Conservation (phyloP, 176 grass and related monocot species). For the Avena insularis region DNA sequence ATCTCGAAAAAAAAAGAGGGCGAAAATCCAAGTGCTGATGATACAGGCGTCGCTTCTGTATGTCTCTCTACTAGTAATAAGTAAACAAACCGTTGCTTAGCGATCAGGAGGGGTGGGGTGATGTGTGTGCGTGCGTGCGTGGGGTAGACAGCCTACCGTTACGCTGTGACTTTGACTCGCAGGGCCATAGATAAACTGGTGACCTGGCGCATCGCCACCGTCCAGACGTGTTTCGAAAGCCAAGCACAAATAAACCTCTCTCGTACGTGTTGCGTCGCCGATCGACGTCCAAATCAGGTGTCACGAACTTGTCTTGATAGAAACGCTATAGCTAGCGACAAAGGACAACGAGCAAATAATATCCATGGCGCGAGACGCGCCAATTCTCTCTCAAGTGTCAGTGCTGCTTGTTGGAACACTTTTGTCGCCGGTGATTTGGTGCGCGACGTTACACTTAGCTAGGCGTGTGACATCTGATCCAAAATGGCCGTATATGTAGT, state of each 20-base stretch:
- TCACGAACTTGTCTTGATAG: too few species aligned
- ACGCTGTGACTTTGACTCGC: slow-evolving; percentile 25
- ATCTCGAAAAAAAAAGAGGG: too few species aligned
- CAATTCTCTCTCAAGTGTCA: too few species aligned
- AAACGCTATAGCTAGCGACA: background rate
- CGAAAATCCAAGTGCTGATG: too few species aligned
- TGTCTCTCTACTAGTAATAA: too few species aligned
- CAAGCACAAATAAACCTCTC: background rate
- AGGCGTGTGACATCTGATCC: background rate
- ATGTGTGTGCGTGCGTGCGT: background rate
- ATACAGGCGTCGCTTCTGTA: too few species aligned
- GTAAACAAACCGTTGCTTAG: background rate
- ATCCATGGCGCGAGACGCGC: too few species aligned
- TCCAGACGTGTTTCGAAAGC: slow-evolving; percentile 24
- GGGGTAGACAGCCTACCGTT: slow-evolving; percentile 30
- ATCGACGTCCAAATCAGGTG: background rate
- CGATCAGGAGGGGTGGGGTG: slow-evolving; percentile 19
- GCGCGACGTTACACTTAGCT: background rate
- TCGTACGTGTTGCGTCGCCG: background rate
- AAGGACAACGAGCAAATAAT: too few species aligned
- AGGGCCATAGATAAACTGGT: background rate
- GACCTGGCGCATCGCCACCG: slow-evolving; percentile 22
- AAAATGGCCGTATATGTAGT: background rate
- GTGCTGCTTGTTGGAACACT: background rate
- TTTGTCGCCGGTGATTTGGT: slow-evolving; percentile 2